Evolutionary conservation across 257 asterid genomes (phyloP).

Genomic region (Lycium ferocissimum): DNA sequence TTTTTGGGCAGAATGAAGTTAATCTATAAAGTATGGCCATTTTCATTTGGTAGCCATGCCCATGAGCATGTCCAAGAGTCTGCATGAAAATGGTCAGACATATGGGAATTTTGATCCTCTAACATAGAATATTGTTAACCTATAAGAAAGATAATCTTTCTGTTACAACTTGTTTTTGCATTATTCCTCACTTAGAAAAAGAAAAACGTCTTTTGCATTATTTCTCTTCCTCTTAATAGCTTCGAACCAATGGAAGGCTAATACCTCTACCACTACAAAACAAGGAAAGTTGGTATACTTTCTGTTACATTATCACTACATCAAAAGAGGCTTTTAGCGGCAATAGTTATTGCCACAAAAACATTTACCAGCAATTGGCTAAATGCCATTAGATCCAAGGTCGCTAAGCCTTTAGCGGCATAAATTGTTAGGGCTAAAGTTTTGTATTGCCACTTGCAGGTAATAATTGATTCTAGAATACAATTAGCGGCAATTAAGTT

Average conservation of each 20-base stretch:
- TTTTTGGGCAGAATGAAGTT: neutral
- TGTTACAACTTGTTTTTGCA: neutral
- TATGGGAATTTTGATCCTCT: neutral
- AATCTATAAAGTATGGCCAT: neutral
- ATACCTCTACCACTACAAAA: neutral
- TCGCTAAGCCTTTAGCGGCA: too few species aligned
- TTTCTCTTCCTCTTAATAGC: neutral
- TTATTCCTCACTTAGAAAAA: neutral
- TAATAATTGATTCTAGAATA: too few species aligned
- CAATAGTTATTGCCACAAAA: too few species aligned
- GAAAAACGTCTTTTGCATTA: neutral
- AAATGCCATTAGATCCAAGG: too few species aligned
- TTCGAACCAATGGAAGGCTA: neutral
- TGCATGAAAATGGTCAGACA: conserved; percentile 16
- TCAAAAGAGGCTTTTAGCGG: too few species aligned
- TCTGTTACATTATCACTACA: neutral
- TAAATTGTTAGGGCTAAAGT: too few species aligned
- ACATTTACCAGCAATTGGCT: too few species aligned
- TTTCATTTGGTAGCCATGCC: neutral
- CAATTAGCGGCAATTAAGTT: too few species aligned
- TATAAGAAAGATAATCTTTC: neutral
- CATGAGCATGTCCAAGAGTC: neutral
- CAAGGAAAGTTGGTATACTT: neutral
- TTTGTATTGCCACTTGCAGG: too few species aligned
- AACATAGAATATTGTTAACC: neutral